Conservation (phyloP, 371 early-diverging fungal genomes). For the Mucor sp. region DNA sequence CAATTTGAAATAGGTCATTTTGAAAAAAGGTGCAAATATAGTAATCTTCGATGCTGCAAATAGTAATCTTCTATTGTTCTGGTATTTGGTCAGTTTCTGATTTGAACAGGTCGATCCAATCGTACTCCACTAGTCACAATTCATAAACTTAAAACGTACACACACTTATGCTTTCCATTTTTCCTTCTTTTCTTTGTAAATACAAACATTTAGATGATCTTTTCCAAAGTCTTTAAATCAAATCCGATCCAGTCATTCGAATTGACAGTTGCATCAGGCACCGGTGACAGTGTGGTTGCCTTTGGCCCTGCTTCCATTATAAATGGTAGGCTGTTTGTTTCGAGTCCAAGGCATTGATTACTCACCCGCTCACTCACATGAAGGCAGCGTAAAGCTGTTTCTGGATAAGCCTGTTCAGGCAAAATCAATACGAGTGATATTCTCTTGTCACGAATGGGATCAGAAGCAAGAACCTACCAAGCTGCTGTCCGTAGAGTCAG, state of each 20-base stretch:
- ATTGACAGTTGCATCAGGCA: constrained; percentile 27
- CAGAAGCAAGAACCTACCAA: constrained; percentile 7
- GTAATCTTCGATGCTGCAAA: too few species aligned
- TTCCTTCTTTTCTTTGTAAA: constrained; percentile 11
- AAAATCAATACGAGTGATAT: constrained; percentile 35
- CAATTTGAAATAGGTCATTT: too few species aligned
- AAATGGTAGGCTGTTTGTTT: constrained; percentile 31
- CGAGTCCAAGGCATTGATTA: neutral
- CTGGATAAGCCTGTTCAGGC: constrained; percentile 32
- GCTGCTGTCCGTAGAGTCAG: constrained; percentile 35
- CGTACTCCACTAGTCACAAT: neutral
- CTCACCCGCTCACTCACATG: neutral
- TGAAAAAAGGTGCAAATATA: too few species aligned
- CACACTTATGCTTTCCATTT: neutral
- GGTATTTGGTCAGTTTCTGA: neutral
- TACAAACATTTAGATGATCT: constrained; percentile 17
- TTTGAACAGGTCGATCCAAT: neutral
- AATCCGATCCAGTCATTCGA: constrained; percentile 31
- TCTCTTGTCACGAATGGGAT: constrained; percentile 36
- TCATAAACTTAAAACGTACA: neutral
- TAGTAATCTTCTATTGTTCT: too few species aligned
- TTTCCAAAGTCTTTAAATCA: constrained; percentile 26
- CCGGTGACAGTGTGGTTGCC: constrained; percentile 28
- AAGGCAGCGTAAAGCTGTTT: constrained; percentile 40
- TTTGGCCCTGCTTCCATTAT: constrained; percentile 50